phyloP scores from a whole-genome alignment of 768 basidiomycete genomes.

The Harrya chromipes region DNA sequence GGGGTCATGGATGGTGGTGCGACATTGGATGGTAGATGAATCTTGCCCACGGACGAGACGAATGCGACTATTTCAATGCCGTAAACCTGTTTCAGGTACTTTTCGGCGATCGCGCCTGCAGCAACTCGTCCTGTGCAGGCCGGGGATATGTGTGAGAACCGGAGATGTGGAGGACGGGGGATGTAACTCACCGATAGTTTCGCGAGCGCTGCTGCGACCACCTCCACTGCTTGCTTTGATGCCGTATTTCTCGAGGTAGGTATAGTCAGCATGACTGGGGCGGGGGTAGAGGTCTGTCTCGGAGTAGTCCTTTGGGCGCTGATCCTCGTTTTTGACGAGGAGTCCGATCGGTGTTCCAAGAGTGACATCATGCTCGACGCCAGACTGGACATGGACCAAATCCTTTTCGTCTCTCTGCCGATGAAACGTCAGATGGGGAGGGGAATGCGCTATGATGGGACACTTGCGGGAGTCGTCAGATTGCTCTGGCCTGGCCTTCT shows the following conservation, averaged over 20 bases:
- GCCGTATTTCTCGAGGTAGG: slow-evolving; percentile 96
- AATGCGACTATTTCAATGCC: slow-evolving; percentile 97
- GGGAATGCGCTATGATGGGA: neutral
- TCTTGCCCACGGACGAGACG: slow-evolving; percentile 93
- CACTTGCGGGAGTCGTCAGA: slow-evolving; percentile 88
- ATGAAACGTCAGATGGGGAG: slow-evolving; percentile 1
- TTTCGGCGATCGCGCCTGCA: slow-evolving; percentile 97
- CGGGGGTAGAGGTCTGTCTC: slow-evolving; percentile 98
- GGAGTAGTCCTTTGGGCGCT: slow-evolving; percentile 96
- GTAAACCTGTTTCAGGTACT: slow-evolving; percentile 81
- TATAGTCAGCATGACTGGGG: slow-evolving; percentile 96
- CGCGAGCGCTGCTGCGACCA: slow-evolving; percentile 90
- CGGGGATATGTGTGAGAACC: slow-evolving; percentile 4
- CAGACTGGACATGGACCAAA: slow-evolving; percentile 89
- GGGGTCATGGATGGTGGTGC: slow-evolving; percentile 39
- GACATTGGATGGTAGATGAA: slow-evolving; percentile 64
- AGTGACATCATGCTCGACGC: slow-evolving; percentile 89
- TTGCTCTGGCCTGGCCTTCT: slow-evolving; percentile 94
- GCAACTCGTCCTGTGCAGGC: slow-evolving; percentile 77
- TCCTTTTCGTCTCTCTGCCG: slow-evolving; percentile 94
- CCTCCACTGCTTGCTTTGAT: slow-evolving; percentile 97
- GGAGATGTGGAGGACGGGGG: slow-evolving; percentile 1
- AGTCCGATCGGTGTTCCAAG: slow-evolving; percentile 97
- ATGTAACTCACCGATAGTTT: slow-evolving; percentile 76
- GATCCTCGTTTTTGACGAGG: slow-evolving; percentile 97